Percentiles rank a stretch among this genome's conserved stretches.
Conservation (phyloP, 352 stramenopile genomes). For the Phytophthora gonapodyides region DNA sequence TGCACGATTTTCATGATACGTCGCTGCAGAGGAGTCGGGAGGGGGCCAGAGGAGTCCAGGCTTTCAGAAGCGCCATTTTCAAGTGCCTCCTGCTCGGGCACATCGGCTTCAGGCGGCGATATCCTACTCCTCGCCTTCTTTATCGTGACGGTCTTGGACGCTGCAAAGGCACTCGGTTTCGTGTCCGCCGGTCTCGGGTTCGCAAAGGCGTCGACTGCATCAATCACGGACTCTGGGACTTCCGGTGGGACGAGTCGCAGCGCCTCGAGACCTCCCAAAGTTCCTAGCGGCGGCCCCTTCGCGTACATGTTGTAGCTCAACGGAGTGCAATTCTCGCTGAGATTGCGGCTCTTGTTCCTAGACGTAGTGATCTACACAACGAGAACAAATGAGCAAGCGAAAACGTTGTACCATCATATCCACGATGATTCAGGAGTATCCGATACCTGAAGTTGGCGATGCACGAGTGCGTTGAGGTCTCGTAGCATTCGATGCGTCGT, state of each 20-base stretch:
- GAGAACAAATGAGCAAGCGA: neutral
- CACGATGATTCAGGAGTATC: neutral
- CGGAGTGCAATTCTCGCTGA: slow-evolving; percentile 39
- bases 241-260: slow-evolving; percentile 28
- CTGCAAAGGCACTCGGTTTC: neutral
- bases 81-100: neutral
- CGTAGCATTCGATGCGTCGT: slow-evolving; percentile 58
- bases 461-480: slow-evolving; percentile 47
- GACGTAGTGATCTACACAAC: slow-evolving; percentile 28
- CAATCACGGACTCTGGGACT: slow-evolving; percentile 16
- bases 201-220: slow-evolving; percentile 13
- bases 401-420: neutral
- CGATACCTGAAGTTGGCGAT: slow-evolving; percentile 53
- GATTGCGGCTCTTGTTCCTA: slow-evolving; percentile 39
- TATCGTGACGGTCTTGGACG: slow-evolving; percentile 1
- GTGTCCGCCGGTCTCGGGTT: neutral
- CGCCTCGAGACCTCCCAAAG: slow-evolving; percentile 23
- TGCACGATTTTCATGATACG: slow-evolving; percentile 33
- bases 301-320: slow-evolving; percentile 24
- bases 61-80: neutral
- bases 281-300: slow-evolving; percentile 8
- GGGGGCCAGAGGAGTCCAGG: neutral
- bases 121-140: slow-evolving; percentile 17
- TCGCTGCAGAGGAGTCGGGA: slow-evolving; percentile 8
- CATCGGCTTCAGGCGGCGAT: slow-evolving; percentile 6